Evolutionary conservation across 108 stramenopile genomes (phyloP).

Genomic region (Conticribra weissflogii): DNA sequence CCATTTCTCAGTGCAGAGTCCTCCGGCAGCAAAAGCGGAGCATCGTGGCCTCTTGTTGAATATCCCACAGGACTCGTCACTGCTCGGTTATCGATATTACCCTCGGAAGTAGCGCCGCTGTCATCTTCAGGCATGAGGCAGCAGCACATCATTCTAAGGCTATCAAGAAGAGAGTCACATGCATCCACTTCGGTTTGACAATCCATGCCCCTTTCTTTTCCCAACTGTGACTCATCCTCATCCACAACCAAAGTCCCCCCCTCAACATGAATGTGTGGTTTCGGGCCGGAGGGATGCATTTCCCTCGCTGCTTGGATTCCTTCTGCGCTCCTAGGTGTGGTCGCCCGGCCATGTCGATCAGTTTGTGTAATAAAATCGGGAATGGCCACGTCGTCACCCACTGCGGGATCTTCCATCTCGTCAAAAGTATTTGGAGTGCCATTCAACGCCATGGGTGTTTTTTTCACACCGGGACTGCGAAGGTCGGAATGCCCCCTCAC

Average conservation of each 20-base stretch:
- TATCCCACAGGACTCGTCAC: constrained; percentile 28
- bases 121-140: constrained; percentile 71
- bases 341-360: constrained; percentile 76
- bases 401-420: constrained; percentile 18
- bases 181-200: constrained; percentile 58
- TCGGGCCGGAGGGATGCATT: constrained; percentile 56
- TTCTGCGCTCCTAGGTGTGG: constrained; percentile 69
- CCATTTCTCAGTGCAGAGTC: constrained; percentile 48
- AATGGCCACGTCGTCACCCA: constrained; percentile 37
- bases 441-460: constrained; percentile 55
- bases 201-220: constrained; percentile 48
- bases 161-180: constrained; percentile 77
- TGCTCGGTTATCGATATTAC: constrained; percentile 2
- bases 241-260: constrained; percentile 26
- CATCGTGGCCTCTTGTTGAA: constrained; percentile 50
- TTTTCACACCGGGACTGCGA: constrained; percentile 75
- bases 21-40: constrained; percentile 37
- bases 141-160: constrained; percentile 86
- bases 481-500: constrained; percentile 67
- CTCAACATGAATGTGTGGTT: constrained; percentile 62
- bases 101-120: constrained; percentile 8
- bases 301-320: constrained; percentile 63
- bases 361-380: constrained; percentile 92
- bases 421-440: constrained; percentile 11
- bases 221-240: constrained; percentile 18